phyloP scores from a whole-genome alignment of 208 protist genomes.

The Leishmania arabica region DNA sequence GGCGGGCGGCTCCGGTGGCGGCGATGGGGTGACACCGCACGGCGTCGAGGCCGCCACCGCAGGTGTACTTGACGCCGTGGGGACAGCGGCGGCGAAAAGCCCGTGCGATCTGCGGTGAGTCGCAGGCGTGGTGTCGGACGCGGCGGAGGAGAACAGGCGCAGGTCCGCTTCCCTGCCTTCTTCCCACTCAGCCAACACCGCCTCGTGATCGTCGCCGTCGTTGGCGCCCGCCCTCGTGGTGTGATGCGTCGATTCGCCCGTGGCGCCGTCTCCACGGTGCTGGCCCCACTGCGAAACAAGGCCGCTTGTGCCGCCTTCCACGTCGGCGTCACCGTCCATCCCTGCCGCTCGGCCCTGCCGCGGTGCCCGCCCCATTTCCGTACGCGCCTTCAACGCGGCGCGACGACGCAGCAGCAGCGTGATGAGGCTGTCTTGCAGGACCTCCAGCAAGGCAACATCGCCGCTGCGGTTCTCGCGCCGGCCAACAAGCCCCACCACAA shows the following conservation, averaged over 20 bases:
- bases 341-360: not conserved
- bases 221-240: no score
- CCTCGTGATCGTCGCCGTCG: not conserved
- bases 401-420: conserved; percentile 41
- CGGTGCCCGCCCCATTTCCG: not conserved
- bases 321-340: not conserved
- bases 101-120: not conserved
- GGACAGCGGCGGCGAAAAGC: not conserved
- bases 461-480: conserved; percentile 47
- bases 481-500: conserved; percentile 53
- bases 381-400: not conserved
- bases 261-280: not conserved
- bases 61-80: not conserved
- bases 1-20: no score
- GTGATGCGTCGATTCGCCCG: not conserved
- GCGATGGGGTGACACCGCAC: not conserved
- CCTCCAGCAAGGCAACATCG: conserved; percentile 34
- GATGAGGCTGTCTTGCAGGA: conserved; percentile 50
- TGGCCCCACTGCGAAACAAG: not conserved
- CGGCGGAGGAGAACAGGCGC: not conserved
- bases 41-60: not conserved
- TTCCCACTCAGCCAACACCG: not conserved
- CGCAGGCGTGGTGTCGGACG: not conserved
- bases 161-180: not conserved
- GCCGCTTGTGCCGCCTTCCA: not conserved